Base-by-base conservation (phyloP, 2,329 filamentous ascomycete genomes). In the Juglanconis sp. region DNA sequence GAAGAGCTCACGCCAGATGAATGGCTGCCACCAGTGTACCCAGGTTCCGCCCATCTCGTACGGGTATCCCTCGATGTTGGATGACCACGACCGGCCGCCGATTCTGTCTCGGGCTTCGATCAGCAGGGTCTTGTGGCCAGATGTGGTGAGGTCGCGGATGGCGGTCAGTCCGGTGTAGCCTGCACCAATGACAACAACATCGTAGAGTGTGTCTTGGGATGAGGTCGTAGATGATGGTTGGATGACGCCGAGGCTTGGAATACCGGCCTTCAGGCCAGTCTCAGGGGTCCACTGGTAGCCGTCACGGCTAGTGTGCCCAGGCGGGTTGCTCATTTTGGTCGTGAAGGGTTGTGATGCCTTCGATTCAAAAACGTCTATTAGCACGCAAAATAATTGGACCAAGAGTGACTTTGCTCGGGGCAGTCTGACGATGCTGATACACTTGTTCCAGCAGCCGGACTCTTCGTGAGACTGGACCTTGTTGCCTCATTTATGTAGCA, bases 31-130 rank as follows among this genome's bases (percentile, higher is more conserved):
- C 77, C 77, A 79, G 56, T 76, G 75, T 0, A 81, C 72, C 78
- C 78, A 82, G 0, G 78, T 80, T 0, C 80, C 80, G 0, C 79
- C 79, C 73, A 82, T 76, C 54, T 81, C 79, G 53, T 74, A 79
- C 0, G 73, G 72, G 13, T 79, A 76, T 0, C 76, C 77, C 0
- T 69, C 71, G 7, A 79, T 76, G 36, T 78, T 73, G 15, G 76
- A 73, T 0, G 75, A 76, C 75, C 76, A 81, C 2, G 78, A 77
- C 0, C 79, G 74, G 1, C 79, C 79, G 15, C 79, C 79, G 53
- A 81, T 77, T 0, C 79, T 70, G 63, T 82, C 77, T 15, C 79
- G 73, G 1, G 73, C 78, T 67, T 81, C 79, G 0, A 81, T 57
- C 1, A 81, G 70, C 1, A 81, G 68, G 0, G 79, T 59, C 15